Conservation (phyloP, 768 basidiomycete species). For the Termitomyces eurrhizus region DNA sequence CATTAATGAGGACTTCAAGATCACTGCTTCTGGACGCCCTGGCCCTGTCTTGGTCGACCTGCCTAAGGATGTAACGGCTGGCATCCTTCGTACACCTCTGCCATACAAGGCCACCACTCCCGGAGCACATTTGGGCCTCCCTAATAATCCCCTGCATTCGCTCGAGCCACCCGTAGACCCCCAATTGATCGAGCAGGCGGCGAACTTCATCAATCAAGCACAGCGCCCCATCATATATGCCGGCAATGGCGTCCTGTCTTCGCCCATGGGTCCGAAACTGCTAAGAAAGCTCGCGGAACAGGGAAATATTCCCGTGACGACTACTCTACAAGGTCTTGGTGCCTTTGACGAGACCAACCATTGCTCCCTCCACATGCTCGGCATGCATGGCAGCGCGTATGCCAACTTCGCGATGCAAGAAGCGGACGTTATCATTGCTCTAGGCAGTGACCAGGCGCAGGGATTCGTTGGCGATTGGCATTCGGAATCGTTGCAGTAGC, state of each 20-base stretch:
- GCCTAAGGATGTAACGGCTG: constrained; percentile 98
- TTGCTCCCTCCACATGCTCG: constrained; percentile 92
- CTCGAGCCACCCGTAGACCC: constrained; percentile 57
- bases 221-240: constrained; percentile 91
- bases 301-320: constrained; percentile 96
- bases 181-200: constrained; percentile 74
- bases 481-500: too few relatives aligned
- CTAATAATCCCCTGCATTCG: constrained; percentile 66
- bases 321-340: constrained; percentile 94
- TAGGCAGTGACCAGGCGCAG: constrained; percentile 24
- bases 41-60: constrained; percentile 98
- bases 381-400: constrained; percentile 97
- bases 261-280: constrained; percentile 76
- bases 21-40: constrained; percentile 94
- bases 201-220: constrained; percentile 87
- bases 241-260: constrained; percentile 85
- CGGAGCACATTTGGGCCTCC: constrained; percentile 68
- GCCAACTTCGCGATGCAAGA: constrained; percentile 98
- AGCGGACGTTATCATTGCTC: constrained; percentile 96
- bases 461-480: too few relatives aligned
- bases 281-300: constrained; percentile 72
- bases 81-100: constrained; percentile 79
- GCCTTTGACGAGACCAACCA: constrained; percentile 90
- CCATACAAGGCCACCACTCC: constrained; percentile 86
- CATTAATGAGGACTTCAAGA: constrained; percentile 99